Base-by-base conservation (phyloP, 2,329 filamentous ascomycete species). In the Verticillium albo-atrum region DNA sequence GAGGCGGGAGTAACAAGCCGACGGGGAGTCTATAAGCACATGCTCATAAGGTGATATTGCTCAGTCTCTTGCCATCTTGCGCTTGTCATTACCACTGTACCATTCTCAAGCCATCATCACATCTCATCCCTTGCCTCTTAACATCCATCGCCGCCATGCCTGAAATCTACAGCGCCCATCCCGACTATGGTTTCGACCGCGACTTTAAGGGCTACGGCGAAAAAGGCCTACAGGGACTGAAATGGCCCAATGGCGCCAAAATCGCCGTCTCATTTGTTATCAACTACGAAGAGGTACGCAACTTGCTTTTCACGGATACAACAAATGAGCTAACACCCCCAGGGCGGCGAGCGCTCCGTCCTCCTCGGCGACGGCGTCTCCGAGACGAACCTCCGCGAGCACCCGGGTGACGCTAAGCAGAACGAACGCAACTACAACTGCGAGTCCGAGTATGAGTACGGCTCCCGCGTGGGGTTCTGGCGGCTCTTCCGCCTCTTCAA, bases 371-470 rank as follows among this genome's bases (percentile, higher is more conserved):
- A 79, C 58, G 69, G 69, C 32, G 68, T 72, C 26, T 69, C 68
- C 28, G 76, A 78, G 63, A 68, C 68, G 7, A 71, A 70, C 56
- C 68, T 76, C 10, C 71, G 72, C 57, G 76, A 81, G 61, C 75
- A 78, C 61, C 69, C 74, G 1, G 64, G 64, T 9, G 69, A 70
- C 12, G 67, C 71, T 7, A 67, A 67, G 15, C 66, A 74, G 65
- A 75, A 77, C 60, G 77, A 78, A 63, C 74, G 79, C 55, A 74
- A 71, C 76, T 72, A 72, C 62, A 81, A 78, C 61, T 73, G 73
- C 56, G 80, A 83, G 67, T 74, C 71, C 28, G 79, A 82, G 62
- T 83, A 79, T 62, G 79, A 83, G 58, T 83, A 83, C 63, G 79
- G 80, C 34, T 74, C 74, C 25, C 74, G 80, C 2, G 74, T 74